phyloP scores from a whole-genome alignment of 495 filamentous ascomycete species.

The Hyaloscypha bicolor region DNA sequence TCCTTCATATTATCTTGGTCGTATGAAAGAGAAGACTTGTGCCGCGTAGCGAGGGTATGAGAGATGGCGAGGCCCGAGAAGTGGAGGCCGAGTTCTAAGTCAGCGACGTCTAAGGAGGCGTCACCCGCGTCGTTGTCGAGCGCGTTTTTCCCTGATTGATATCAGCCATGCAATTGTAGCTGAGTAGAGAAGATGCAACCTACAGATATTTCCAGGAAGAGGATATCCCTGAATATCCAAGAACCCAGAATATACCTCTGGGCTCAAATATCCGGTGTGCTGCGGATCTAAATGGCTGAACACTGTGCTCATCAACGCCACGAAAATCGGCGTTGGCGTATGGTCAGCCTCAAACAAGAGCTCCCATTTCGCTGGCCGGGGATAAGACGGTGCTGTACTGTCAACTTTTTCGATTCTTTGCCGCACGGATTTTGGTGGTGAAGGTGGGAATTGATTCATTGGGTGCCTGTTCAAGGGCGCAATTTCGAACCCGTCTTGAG shows the following conservation, averaged over 20 bases:
- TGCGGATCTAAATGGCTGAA: conserved; percentile 18
- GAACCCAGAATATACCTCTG: conserved; percentile 17
- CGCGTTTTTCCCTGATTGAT: conserved; percentile 17
- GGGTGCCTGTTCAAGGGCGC: not conserved
- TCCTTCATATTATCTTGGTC: not conserved
- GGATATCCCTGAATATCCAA: conserved; percentile 20
- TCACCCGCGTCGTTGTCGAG: not conserved
- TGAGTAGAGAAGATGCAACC: not conserved
- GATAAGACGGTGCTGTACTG: conserved; percentile 12
- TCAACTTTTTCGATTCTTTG: conserved; percentile 9
- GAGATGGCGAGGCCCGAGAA: conserved; percentile 16
- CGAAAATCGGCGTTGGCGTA: conserved; percentile 19
- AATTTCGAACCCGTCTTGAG: not conserved
- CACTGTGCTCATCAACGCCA: conserved; percentile 22
- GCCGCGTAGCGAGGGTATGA: conserved; percentile 4
- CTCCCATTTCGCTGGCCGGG: conserved; percentile 13
- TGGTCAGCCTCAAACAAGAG: conserved; percentile 10
- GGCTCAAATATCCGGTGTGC: conserved; percentile 18
- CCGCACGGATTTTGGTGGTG: conserved; percentile 2
- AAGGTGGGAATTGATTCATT: conserved; percentile 10
- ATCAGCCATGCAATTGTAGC: not conserved
- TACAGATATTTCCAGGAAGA: conserved; percentile 10
- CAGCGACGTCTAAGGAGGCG: conserved; percentile 8
- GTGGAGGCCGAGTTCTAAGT: conserved; percentile 17
- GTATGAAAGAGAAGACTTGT: not conserved